Conservation (phyloP, 805 yeast genomes). For the Metschnikowia sp. region DNA sequence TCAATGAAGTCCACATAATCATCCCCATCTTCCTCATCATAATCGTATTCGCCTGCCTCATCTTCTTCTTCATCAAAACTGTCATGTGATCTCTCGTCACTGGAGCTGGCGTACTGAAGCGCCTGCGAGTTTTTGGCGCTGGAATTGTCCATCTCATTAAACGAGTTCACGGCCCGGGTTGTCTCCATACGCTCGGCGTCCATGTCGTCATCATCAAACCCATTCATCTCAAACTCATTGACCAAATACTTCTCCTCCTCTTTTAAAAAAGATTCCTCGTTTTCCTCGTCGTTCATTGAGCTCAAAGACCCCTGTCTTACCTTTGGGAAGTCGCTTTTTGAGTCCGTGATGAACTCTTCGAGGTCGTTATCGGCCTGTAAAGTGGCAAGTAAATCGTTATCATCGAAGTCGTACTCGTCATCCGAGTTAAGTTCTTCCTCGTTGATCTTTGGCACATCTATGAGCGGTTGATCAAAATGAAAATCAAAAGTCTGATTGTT, state of each 20-base stretch:
- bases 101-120: constrained; percentile 37
- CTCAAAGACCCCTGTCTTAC: constrained; percentile 28
- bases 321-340: constrained; percentile 2
- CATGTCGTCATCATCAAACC: constrained; percentile 44
- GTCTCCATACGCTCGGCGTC: constrained; percentile 22
- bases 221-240: constrained; percentile 44
- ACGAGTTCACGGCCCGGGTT: constrained; percentile 15
- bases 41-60: constrained; percentile 19
- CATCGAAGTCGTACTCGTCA: constrained; percentile 62
- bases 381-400: constrained; percentile 44
- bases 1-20: constrained; percentile 40
- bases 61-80: constrained; percentile 35
- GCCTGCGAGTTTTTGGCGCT: constrained; percentile 31
- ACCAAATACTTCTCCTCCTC: constrained; percentile 46
- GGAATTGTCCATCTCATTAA: constrained; percentile 13
- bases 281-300: constrained; percentile 33
- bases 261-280: constrained; percentile 36
- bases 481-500: constrained; percentile 20
- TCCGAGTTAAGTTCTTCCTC: constrained; percentile 52
- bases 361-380: constrained; percentile 45
- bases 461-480: constrained; percentile 30
- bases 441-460: constrained; percentile 51
- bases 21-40: constrained; percentile 39
- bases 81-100: constrained; percentile 26
- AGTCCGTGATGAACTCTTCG: constrained; percentile 30